Evolutionary conservation across 2,329 filamentous ascomycete genomes (phyloP), one percentile per base, ranked within the genome.

Genomic region (Thermomyces lanuginosus): DNA sequence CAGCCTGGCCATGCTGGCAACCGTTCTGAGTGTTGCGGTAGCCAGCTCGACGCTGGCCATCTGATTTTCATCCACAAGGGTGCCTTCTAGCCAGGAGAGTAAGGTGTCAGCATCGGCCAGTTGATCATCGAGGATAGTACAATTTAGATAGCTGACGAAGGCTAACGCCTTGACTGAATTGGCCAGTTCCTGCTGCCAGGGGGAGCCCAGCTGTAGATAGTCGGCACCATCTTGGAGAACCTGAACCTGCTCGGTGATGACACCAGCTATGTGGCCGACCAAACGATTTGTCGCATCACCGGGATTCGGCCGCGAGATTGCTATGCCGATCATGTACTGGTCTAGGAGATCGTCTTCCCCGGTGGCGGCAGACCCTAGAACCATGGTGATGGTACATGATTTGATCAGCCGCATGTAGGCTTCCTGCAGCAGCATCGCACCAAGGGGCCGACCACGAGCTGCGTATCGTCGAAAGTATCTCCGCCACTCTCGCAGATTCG

Each of bases 181-280:
- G 4, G 84, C 81, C 29, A 95, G 66, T 33, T 66, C 73, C 53
- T 93, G 86, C 48, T 95, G 84, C 56, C 77, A 84, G 4, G 74
- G 66, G 1, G 84, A 86, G 30, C 80, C 79, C 31, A 95, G 69
- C 40, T 79, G 75, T 22, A 92, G 63, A 48, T 92, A 95, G 51
- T 95, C 89, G 1, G 82, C 76, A 32, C 80, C 80, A 25, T 83
- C 82, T 38, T 95, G 84, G 11, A 98, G 61, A 26, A 84, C 70
- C 40, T 75, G 72, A 63, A 95, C 81, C 46, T 92, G 78, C 34
- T 92, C 78, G 7, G 71, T 63, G 17, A 83, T 75, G 37, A 92
- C 69, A 24, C 69, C 69, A 1, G 79, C 71, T 36, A 89, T 69
- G 5, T 58, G 57, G 32, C 67, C 61, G 8, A 71, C 44, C 32